Evolutionary conservation across 257 asterid species (phyloP).

Genomic region (Gentiana straminea): DNA sequence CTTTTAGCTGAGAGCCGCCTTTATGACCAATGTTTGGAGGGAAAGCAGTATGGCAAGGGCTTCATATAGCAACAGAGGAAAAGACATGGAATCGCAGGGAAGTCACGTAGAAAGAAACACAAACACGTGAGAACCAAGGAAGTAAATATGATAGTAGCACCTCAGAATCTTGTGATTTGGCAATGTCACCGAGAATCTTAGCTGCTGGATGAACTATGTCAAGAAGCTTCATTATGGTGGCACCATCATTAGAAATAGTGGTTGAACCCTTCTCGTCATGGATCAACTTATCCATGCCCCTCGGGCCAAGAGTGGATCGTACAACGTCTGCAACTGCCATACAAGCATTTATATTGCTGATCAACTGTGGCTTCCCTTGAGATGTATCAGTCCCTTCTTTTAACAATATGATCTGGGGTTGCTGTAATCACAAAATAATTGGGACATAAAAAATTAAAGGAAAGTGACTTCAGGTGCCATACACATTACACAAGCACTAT

Average conservation of each 20-base stretch:
- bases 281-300: constrained; percentile 99
- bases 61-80: not conserved
- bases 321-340: constrained; percentile 86
- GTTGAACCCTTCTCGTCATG: constrained; percentile 98
- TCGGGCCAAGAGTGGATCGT: constrained; percentile 87
- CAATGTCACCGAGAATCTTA: constrained; percentile 92
- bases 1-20: too few species aligned
- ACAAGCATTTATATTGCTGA: constrained; percentile 96
- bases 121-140: not conserved
- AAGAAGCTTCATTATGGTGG: constrained; percentile 98
- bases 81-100: not conserved
- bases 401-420: constrained; percentile 95
- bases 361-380: constrained; percentile 89
- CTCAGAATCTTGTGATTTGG: constrained; percentile 99
- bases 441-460: too few species aligned
- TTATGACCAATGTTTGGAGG: too few species aligned
- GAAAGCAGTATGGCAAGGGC: too few species aligned
- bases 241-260: constrained; percentile 96
- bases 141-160: constrained; percentile 20
- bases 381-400: constrained; percentile 99
- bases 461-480: too few species aligned
- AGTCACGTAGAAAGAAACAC: not conserved
- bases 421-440: constrained; percentile 42
- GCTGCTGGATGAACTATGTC: constrained; percentile 99
- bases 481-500: too few species aligned